Conservation (phyloP, 1,284 basidiomycete species). For the Rhodotorula mucilaginosa region DNA sequence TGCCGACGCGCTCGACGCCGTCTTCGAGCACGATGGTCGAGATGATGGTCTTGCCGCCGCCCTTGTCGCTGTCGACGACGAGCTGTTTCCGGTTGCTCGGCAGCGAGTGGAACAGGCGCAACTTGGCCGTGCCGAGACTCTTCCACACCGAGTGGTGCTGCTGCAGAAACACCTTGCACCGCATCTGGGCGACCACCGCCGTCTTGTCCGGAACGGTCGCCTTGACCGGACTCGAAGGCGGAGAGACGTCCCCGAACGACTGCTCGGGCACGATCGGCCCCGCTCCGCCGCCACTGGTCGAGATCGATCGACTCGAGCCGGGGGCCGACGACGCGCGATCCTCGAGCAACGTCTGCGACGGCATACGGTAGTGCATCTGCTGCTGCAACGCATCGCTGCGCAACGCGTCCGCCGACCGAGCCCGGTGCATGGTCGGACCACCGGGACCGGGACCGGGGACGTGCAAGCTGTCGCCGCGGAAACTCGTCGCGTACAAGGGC, state of each 20-base stretch:
- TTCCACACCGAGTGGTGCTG: slow-evolving; percentile 97
- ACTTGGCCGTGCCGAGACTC: slow-evolving; percentile 78
- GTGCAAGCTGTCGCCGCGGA: background rate
- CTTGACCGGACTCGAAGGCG: slow-evolving; percentile 35
- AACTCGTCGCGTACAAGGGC: slow-evolving; percentile 25
- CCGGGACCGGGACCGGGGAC: slow-evolving; percentile 6
- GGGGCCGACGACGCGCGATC: slow-evolving; percentile 24
- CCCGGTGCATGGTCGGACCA: slow-evolving; percentile 33
- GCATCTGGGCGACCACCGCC: slow-evolving; percentile 70
- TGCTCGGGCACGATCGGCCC: slow-evolving; percentile 3
- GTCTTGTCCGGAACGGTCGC: slow-evolving; percentile 19
- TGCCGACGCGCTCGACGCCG: slow-evolving; percentile 95
- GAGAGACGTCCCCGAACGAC: slow-evolving; percentile 32
- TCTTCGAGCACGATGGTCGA: slow-evolving; percentile 94
- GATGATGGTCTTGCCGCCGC: slow-evolving; percentile 70
- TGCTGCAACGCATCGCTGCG: slow-evolving; percentile 5
- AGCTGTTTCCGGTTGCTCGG: slow-evolving; percentile 91
- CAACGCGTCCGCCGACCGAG: slow-evolving; percentile 40
- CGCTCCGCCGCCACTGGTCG: slow-evolving; percentile 3
- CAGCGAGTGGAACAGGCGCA: slow-evolving; percentile 75
- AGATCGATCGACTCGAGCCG: slow-evolving; percentile 1
- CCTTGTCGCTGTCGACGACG: slow-evolving; percentile 85
- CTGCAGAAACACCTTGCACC: slow-evolving; percentile 96
- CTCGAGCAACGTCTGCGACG: slow-evolving; percentile 35
- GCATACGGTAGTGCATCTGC: slow-evolving; percentile 40